Evolutionary conservation across 176 grass and related monocot species (phyloP), one percentile per base, ranked within the genome.

Genomic region (Themeda triandra): DNA sequence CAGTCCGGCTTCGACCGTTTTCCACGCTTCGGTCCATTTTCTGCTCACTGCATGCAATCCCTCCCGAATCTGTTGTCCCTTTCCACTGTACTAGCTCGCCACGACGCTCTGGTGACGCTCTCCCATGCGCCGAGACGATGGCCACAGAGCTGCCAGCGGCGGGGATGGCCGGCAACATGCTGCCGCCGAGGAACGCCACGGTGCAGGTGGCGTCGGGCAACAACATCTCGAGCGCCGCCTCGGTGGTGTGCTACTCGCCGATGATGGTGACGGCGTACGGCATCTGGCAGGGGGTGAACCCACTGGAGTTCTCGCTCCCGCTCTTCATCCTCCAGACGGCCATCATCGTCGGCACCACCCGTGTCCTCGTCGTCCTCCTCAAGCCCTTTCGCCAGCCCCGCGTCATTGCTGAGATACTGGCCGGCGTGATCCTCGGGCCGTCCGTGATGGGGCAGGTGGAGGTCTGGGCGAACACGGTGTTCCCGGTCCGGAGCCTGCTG

Each of bases 231-330:
- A 66, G 78, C 65, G 23, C 81, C 42, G 81, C 41, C 56, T 68
- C 73, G 28, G 90, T 92, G 39, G 86, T 95, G 29, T 90, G 90
- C 87, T 95, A 88, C 88, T 87, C 90, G 13, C 86, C 90, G 45
- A 88, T 78, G 82, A 90, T 92, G 93, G 86, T 90, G 13, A 86
- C 85, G 75, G 70, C 85, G 7, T 84, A 70, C 37, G 93, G 90
- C 75, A 81, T 91, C 58, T 92, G 90, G 93, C 82, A 90, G 81
- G 85, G 87, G 2, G 78, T 54, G 14, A 86, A 74, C 81, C 93
- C 86, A 4, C 86, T 95, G 5, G 69, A 90, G 54, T 90, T 92
- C 90, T 87, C 90, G 12, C 84, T 95, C 66, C 90, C 90, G 0
- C 75, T 92, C 77, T 85, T 95, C 86, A 88, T 91, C 71, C 48